phyloP scores from a whole-genome alignment of 2,329 filamentous ascomycete species.

The Aplosporella prunicola region DNA sequence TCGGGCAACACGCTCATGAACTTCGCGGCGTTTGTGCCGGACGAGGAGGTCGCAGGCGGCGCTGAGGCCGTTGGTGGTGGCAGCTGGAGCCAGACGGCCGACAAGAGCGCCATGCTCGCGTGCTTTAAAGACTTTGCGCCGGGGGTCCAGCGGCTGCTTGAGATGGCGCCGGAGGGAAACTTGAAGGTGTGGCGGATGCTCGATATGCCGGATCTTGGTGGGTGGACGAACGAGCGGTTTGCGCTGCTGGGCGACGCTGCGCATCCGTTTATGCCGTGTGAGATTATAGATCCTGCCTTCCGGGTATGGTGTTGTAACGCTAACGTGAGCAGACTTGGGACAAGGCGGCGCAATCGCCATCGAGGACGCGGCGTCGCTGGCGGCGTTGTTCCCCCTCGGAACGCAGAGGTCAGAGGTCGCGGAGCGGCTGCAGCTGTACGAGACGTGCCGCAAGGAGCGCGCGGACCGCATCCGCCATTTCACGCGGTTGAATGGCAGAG shows the following conservation, averaged over 20 bases:
- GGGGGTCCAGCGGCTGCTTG: constrained; percentile 26
- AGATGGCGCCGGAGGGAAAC: constrained; percentile 29
- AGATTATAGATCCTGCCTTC: constrained; percentile 15
- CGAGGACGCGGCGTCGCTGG: constrained; percentile 54
- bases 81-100: constrained; percentile 31
- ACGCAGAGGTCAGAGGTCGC: not conserved
- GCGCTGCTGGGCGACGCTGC: constrained; percentile 57
- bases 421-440: constrained; percentile 49
- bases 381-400: constrained; percentile 34
- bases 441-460: constrained; percentile 48
- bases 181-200: constrained; percentile 30
- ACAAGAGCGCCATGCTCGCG: constrained; percentile 30
- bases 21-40: constrained; percentile 18
- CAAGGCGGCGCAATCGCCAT: constrained; percentile 57
- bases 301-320: not conserved
- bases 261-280: constrained; percentile 56
- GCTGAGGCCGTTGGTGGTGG: constrained; percentile 15
- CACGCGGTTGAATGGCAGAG: constrained; percentile 44
- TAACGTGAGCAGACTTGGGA: constrained; percentile 37
- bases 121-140: constrained; percentile 31
- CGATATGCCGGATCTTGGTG: constrained; percentile 49
- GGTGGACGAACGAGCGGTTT: constrained; percentile 46
- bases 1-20: constrained; percentile 39
- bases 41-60: not conserved
- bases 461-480: constrained; percentile 50